Conservation (phyloP, 306 rosid genomes). For the Chamaecrista fasciculata region DNA sequence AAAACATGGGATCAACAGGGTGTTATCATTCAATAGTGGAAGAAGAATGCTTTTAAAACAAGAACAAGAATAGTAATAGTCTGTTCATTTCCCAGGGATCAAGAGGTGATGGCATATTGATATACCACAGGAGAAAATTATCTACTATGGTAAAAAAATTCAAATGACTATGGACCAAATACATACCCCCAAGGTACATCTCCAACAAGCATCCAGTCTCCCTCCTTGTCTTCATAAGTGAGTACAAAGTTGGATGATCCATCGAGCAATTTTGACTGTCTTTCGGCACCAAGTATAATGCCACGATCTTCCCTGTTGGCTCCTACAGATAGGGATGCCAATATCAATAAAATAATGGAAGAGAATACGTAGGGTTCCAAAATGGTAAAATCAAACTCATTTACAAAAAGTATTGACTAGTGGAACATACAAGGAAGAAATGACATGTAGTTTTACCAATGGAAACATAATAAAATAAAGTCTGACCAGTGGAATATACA, state of each 20-base stretch:
- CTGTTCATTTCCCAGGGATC: not conserved
- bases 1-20: not conserved
- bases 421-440: not conserved
- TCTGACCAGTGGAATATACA: not conserved
- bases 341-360: not conserved
- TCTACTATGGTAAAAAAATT: not conserved
- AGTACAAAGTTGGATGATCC: constrained; percentile 68
- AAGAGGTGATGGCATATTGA: not conserved
- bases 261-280: constrained; percentile 49
- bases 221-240: constrained; percentile 80
- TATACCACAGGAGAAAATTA: not conserved
- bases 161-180: constrained; percentile 12
- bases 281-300: constrained; percentile 20
- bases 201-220: constrained; percentile 94
- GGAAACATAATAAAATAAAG: not conserved
- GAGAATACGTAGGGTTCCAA: not conserved
- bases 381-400: not conserved
- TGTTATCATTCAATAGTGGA: not conserved
- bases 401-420: not conserved
- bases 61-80: not conserved
- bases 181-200: constrained; percentile 92
- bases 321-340: constrained; percentile 34
- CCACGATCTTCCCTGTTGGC: constrained; percentile 38
- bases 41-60: not conserved
- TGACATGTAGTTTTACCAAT: not conserved